Base-by-base conservation (phyloP, 108 stramenopile species). In the Skeletonema tropicum region DNA sequence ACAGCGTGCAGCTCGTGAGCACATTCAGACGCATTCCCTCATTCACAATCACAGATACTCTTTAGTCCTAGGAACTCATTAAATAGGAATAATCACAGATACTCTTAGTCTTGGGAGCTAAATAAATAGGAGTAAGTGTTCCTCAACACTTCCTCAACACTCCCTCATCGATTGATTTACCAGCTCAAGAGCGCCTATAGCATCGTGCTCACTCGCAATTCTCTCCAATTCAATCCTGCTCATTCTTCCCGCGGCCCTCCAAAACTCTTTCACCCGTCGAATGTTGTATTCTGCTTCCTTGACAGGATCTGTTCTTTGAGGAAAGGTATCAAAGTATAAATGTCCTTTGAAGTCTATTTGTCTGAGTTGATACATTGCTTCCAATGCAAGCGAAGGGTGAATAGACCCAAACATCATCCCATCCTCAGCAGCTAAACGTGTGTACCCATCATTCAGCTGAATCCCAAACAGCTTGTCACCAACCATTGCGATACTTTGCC, bases 311-410 rank as follows among this genome's bases (percentile, higher is more conserved):
- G 81, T 86, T 58, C 90, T 81, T 68, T 92, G 92, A 19, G 94
- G 94, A 62, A 96, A 96, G 9, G 94, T 96, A 61, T 96, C 94
- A 81, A 96, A 96, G 66, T 96, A 96, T 9, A 96, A 75, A 66
- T 96, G 94, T 10, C 94, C 94, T 11, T 58, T 46, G 63, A 90
- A 96, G 12, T 77, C 49, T 10, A 85, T 91, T 48, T 60, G 70
- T n/a, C 84, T 73, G 38, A 94, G 62, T 68, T 92, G 90, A 70
- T 92, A 92, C 82, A 95, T 82, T 26, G 89, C 87, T 73, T 95
- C 94, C 39, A 93, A 76, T 30, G 94, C 94, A 80, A 90, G 82
- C 3, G 83, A 79, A 3, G 92, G 91, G 77, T 96, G 91, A 30
- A 96, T 82, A 9, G 87, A 88, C 0, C 95, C 95, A 84, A 96